Base-by-base conservation (phyloP, 2,329 filamentous ascomycete genomes). In the Phyllosticta capitalensis region DNA sequence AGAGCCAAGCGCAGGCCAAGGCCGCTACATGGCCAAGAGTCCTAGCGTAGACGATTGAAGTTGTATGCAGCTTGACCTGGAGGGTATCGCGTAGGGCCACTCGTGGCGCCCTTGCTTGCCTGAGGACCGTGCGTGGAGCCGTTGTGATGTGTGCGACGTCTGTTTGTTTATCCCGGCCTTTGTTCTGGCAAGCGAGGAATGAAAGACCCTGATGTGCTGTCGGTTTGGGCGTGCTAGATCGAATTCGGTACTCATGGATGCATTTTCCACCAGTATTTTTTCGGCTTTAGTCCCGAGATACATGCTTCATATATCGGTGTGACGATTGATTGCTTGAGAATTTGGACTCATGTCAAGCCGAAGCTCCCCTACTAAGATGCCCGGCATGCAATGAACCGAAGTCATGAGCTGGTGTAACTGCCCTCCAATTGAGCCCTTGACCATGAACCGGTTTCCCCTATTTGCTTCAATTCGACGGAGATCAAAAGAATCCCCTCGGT, bases 41-140 rank as follows among this genome's bases (percentile, higher is more conserved):
- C 26, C 56, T 58, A 58, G 56, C 56, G 56, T 24, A 58, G 56
- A 58, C 56, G 56, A 53, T 54, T 14, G 51, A 58, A 58, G 28
- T 58, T 58, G 38, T n/a, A 58, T 58, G 56, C 56, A 58, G 7
- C 50, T 9, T n/a, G 26, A 21, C 50, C 28, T 9, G 19, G 24
- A 51, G 12, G 55, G 55, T 48, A 22, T 45, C 38, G 38, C 38
- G 38, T n/a, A 17, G 30, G 30, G 38, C n/a, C 38, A 12, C 2
- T 45, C 12, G 38, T 45, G 38, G 38, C 38, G 38, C 38, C 38
- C 38, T 45, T 45, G 38, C 38, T 45, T 45, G 38, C 38, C 38
- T 45, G 17, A n/a, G 38, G 38, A 45, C 38, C 38, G 38, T 45
- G 38, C 38, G 38, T 45, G 38, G 38, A 45, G 17, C 17, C n/a